Evolutionary conservation across 345 rosid species (phyloP), one percentile per base, ranked within the genome.

Genomic region (Arabis hirsuta): DNA sequence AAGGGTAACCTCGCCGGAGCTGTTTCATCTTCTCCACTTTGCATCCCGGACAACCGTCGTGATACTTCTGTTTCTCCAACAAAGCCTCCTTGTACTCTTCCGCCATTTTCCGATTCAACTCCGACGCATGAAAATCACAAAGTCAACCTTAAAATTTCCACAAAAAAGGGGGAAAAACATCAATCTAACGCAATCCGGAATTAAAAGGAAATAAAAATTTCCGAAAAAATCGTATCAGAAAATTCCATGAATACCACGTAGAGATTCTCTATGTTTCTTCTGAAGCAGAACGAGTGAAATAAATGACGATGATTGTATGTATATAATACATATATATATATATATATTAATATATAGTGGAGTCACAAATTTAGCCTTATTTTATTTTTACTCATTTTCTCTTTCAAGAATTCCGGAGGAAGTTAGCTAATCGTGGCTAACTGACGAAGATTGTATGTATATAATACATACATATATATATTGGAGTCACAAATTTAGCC

Each of bases 11-110:
- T 3, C 52, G 81, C 16, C 67, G 82, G 43, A 61, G 55, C 76
- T 81, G 77, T 68, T 88, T 90, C 61, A 46, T 65, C 73, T 76
- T 82, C 34, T 90, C 96, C 63, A 87, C 86, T 31, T 84, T 84
- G 62, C 96, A 93, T 3, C 98, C 98, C 0, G 98, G 85, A 51
- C 78, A 74, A 14, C 64, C 63, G 0, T 67, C 79, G 12, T 76
- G 60, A 9, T 39, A 76, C 31, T 48, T 69, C 0, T 62, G 24
- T 14, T 69, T 63, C 55, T 69, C 71, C 61, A 76, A 48, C 66
- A 76, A 70, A 26, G 61, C 55, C 3, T 55, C 71, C 32, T 55
- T 69, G 66, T 76, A 76, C 66, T 76, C 74, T 0, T 76, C 75
- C 9, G 42, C 54, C 79, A 76, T 76, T 32, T 74, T 16, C 52